Percentiles rank a stretch among this genome's conserved stretches.
Evolutionary conservation across 208 protist species (phyloP).

Genomic region (Lotmaria passim): DNA sequence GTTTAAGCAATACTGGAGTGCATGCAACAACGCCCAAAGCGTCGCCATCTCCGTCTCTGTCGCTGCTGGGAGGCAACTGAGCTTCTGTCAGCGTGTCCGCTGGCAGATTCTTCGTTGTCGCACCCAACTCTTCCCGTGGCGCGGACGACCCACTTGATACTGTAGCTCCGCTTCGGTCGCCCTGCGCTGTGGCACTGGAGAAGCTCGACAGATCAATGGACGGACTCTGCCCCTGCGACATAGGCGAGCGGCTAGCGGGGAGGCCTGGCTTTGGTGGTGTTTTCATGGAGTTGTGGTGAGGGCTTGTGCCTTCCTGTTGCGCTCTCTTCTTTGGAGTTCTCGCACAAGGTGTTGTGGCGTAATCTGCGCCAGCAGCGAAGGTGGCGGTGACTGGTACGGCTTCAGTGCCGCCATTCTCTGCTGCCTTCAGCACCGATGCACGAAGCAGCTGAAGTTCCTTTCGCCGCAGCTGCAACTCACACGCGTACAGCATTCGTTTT

Average conservation of each 20-base stretch:
- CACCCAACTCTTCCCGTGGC: background rate
- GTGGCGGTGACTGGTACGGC: too few species aligned
- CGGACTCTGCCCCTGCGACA: background rate
- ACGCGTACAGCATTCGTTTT: slow-evolving; percentile 32
- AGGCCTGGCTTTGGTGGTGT: background rate
- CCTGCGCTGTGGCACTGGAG: slow-evolving; percentile 28
- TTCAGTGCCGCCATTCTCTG: background rate
- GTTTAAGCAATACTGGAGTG: too few species aligned
- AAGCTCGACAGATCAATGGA: slow-evolving; percentile 46
- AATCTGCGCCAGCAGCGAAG: too few species aligned
- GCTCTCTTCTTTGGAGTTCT: background rate
- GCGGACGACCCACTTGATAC: background rate
- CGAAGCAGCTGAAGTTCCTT: slow-evolving; percentile 33
- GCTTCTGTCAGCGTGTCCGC: background rate
- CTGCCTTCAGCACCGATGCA: slow-evolving; percentile 3
- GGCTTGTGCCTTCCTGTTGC: background rate
- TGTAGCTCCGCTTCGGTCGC: background rate
- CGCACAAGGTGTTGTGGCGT: background rate
- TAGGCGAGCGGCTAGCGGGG: background rate
- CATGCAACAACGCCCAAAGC: too few species aligned
- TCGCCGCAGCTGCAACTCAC: slow-evolving; percentile 33
- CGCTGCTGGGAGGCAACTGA: too few species aligned
- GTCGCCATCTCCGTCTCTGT: too few species aligned
- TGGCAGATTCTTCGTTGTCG: too few species aligned
- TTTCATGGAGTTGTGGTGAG: background rate